phyloP scores from a whole-genome alignment of 2,329 filamentous ascomycete genomes.

The Fusarium sp. region DNA sequence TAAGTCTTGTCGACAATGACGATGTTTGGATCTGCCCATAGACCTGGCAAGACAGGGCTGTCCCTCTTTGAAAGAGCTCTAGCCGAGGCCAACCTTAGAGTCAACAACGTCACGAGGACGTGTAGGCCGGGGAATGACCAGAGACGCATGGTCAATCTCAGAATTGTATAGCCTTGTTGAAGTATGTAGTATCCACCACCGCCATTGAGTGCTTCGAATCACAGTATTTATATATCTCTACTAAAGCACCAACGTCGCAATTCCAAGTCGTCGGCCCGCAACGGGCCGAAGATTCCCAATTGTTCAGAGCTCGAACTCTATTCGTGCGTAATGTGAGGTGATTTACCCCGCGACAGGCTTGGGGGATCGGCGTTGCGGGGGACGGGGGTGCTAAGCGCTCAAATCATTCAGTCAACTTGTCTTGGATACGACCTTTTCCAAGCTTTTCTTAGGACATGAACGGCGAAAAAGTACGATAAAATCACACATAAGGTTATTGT shows the following conservation, averaged over 20 bases:
- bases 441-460: no score
- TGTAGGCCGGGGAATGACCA: not conserved
- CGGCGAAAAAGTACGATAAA: no score
- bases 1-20: conserved; percentile 60
- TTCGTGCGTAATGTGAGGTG: conserved; percentile 24
- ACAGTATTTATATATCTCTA: conserved; percentile 1
- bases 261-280: conserved; percentile 7
- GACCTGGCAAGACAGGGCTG: conserved; percentile 57
- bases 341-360: conserved; percentile 18
- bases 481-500: no score
- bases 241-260: no score
- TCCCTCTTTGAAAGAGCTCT: conserved; percentile 30
- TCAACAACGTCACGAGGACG: conserved; percentile 2
- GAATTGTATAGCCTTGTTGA: no score
- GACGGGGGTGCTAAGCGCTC: conserved; percentile 21
- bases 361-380: conserved; percentile 34
- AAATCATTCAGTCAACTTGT: conserved; percentile 1
- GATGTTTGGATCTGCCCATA: conserved; percentile 64
- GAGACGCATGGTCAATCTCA: conserved; percentile 15
- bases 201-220: no score
- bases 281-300: conserved; percentile 4
- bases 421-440: conserved; percentile 7
- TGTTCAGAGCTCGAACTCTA: not conserved
- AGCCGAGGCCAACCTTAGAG: not conserved
- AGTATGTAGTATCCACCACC: not conserved